Evolutionary conservation across 352 stramenopile species (phyloP), one percentile per base, ranked within the genome.

Genomic region (Pythium folliculosum): DNA sequence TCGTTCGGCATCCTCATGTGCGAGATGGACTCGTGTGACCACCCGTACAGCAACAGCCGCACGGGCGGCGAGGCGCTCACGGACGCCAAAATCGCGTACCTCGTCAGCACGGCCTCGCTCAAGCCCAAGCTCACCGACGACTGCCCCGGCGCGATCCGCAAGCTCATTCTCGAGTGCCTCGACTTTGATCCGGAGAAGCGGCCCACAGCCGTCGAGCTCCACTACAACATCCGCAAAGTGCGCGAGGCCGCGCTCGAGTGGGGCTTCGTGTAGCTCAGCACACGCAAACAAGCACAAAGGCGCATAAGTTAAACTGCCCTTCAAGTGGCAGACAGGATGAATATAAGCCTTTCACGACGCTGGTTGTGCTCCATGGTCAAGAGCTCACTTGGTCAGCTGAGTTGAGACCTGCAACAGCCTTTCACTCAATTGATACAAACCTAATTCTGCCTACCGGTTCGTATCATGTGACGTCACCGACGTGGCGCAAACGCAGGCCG

Each of bases 191-290:
- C 82, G n/a, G 55, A 71, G 5, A 73, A 82, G 47, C 81, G 84
- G 14, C 84, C 84, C 35, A 84, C 76, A 3, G 82, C 85, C 7
- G 45, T 94, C 35, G 72, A 91, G 66, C 67, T 94, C 58, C 84
- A 91, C 63, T 94, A 85, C 59, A 76, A 80, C 27, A 67, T 90
- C 44, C 64, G 81, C 35, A 62, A 69, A 27, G 47, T 48, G 3
- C 32, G 21, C 48, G 45, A 65, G 10, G 59, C 59, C 23, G 60
- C 23, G 19, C 38, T 54, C 23, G 49, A 67, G 50, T 60, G 60
- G 60, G 25, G 27, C 10, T 67, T 60, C 56, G 59, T 56, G 12
- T 65, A 50, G 37, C 10, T 7, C 3, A 16, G 9, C 9, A 43
- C 37, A 16, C 9, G 37, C 3, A 7, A 43, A 43, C 1, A 43